These are phyloP conservation scores for Chlamydomonas reinhardtii DNA, from an alignment of 163 green algal genomes.

Conservation along the genomic window DNA sequence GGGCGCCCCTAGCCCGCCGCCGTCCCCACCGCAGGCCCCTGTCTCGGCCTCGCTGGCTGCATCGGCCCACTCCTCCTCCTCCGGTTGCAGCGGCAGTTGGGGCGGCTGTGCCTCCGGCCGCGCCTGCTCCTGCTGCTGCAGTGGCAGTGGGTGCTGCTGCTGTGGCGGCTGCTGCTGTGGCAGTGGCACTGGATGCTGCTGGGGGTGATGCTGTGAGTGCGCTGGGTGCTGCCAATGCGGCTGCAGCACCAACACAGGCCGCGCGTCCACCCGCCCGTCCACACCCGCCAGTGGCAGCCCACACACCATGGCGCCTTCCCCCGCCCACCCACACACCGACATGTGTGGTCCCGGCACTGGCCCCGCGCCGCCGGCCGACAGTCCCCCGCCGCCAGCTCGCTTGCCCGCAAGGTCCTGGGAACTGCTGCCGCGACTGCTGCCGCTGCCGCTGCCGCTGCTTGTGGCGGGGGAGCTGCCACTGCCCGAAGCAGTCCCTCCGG, in stretches of 20 bases:
- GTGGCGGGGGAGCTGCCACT: too few species aligned
- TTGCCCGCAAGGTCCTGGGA: neutral
- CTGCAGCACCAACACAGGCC: slow-evolving; percentile 28
- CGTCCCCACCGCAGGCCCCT: too few species aligned
- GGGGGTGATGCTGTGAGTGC: neutral
- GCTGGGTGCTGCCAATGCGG: neutral
- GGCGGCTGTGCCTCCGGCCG: neutral
- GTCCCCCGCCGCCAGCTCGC: neutral
- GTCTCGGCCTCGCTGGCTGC: too few species aligned
- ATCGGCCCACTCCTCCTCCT: too few species aligned
- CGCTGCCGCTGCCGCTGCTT: too few species aligned
- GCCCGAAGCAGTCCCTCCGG: too few species aligned
- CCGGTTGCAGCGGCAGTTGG: too few species aligned
- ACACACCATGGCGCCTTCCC: neutral
- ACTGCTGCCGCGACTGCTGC: neutral
- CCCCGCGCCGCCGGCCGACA: too few species aligned
- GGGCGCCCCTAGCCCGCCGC: too few species aligned
- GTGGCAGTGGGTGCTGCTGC: too few species aligned
- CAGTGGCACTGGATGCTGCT: neutral
- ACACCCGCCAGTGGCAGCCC: neutral
- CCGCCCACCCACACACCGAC: neutral
- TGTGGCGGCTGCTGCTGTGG: too few species aligned
- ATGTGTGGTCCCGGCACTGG: neutral
- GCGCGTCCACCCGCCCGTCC: slow-evolving; percentile 6
- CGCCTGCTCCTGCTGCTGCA: neutral